phyloP scores from a whole-genome alignment of 75 land plant genomes.

The Pinus albicaulis region DNA sequence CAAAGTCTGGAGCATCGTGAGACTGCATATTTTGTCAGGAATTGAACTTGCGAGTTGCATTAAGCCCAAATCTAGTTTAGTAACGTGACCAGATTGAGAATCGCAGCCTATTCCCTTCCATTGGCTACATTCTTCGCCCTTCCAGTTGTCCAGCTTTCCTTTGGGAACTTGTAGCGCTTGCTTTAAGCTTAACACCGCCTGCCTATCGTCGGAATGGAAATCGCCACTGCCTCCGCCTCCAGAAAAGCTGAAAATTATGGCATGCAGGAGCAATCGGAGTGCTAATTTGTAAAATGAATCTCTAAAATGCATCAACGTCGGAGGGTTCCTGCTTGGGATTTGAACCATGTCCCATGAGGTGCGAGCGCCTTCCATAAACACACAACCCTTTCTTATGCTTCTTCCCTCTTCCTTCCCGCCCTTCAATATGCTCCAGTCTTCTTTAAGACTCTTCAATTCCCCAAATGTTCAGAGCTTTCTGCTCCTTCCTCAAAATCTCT shows the following conservation, averaged over 20 bases:
- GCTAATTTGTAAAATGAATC: background rate
- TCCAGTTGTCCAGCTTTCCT: conserved; percentile 40
- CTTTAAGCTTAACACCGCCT: conserved; percentile 51
- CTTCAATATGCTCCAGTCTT: background rate
- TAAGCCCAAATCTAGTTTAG: conserved; percentile 13
- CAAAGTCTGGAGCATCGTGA: conserved; percentile 29
- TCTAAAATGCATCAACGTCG: background rate
- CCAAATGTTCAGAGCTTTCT: background rate
- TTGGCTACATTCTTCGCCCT: conserved; percentile 35
- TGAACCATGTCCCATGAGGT: background rate
- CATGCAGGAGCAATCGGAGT: conserved; percentile 2
- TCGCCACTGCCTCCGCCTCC: background rate
- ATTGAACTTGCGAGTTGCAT: conserved; percentile 19
- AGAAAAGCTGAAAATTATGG: background rate
- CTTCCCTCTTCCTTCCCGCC: background rate
- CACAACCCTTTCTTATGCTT: background rate
- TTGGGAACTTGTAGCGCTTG: conserved; percentile 43
- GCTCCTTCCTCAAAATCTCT: background rate
- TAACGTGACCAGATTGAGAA: conserved; percentile 29
- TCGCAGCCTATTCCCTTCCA: conserved; percentile 66
- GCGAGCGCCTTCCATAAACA: conserved; percentile 10
- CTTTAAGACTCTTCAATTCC: background rate
- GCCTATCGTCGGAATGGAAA: conserved; percentile 30
- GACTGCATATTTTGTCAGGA: conserved; percentile 28
- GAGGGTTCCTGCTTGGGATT: background rate